Base-by-base conservation (phyloP, 169 alveolate species). In the Plasmodium cynomolgi region DNA sequence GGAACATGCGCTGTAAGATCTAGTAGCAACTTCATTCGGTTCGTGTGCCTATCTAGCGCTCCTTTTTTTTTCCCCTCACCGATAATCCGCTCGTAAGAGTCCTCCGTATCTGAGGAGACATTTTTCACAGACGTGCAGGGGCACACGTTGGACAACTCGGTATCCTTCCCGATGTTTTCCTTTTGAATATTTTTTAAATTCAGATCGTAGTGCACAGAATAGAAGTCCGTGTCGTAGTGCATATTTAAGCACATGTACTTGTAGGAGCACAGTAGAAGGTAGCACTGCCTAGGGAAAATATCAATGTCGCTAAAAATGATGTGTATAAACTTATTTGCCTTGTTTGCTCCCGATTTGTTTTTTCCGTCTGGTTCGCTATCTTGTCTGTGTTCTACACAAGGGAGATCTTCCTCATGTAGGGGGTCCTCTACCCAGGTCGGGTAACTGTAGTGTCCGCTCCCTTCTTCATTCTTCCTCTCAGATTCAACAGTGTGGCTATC, bases 261-360 rank as follows among this genome's bases (percentile, higher is more conserved):
- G 79, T 83, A 90, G 33, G 97, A 95, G 23, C 97, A 97, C 15
- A 96, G 72, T 20, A 96, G 84, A 79, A 96, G 92, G 96, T 97
- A 96, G 88, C 98, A 96, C 84, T 96, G 98, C 62, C 98, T 91
- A 1, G 98, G 98, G 73, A 96, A 96, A 82, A 96, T 91, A 82
- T 96, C 98, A 84, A 96, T 75, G 83, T 96, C 98, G 83, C 96
- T 96, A 91, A 96, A 97, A 93, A 96, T 96, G 73, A 92, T 94
- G 75, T 96, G 95, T 20, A 97, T 83, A 31, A 96, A 96, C 74
- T 96, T 96, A 83, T 68, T 33, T 68, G 20, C 37, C 4, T 68
- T 23, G 31, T 68, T 68, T 26, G 0, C 77, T 26, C 37, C 71
- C 9, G 75, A 85, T 26, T 83, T 68, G 37, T 83, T 62, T 62